Base-by-base conservation (phyloP, 1,139 yeast species). In the Chernovozyma aurita region DNA sequence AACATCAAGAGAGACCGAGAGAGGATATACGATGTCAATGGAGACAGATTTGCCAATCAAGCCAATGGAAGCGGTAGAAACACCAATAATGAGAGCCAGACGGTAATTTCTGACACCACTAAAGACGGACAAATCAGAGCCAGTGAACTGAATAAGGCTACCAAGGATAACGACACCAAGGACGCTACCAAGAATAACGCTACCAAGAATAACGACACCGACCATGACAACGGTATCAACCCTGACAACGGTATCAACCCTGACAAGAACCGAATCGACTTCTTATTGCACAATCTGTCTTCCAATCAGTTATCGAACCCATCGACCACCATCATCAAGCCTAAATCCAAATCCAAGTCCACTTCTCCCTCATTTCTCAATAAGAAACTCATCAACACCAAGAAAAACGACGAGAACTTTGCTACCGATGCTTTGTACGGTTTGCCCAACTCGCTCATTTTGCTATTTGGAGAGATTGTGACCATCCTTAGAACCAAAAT, bases 381-480 rank as follows among this genome's bases (percentile, higher is more conserved):
- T 47, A 67, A 68, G 38, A 72, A 63, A 49, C 57, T 68, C 37
- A 63, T 62, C 47, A 71, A 59, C 43, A 70, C 70, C 37, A 65
- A 70, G 43, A 63, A 63, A 30, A 61, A 65, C 35, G 75, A 72
- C 44, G 80, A 76, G 42, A 70, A 79, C 40, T 73, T 84, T 40
- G 81, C 90, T 11, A 82, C 92, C 1, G 94, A 85, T 57, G 86
- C 92, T 0, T 65, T 86, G 37, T 85, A 85, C 52, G 95, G 95
- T 0, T 63, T 87, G 36, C 95, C 96, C 2, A 85, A 85, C 52
- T 83, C 95, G 1, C 63, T 87, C 32, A 80, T 86, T 43, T 52
- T 80, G 27, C 61, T 86, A 33, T 85, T 87, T 56, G 75, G 84
- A 38, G 85, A 80, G 42, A 78, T 82, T 12, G 86, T 82, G 7